Evolutionary conservation across 176 grass and related monocot species (phyloP).

Genomic region (Cocos nucifera): DNA sequence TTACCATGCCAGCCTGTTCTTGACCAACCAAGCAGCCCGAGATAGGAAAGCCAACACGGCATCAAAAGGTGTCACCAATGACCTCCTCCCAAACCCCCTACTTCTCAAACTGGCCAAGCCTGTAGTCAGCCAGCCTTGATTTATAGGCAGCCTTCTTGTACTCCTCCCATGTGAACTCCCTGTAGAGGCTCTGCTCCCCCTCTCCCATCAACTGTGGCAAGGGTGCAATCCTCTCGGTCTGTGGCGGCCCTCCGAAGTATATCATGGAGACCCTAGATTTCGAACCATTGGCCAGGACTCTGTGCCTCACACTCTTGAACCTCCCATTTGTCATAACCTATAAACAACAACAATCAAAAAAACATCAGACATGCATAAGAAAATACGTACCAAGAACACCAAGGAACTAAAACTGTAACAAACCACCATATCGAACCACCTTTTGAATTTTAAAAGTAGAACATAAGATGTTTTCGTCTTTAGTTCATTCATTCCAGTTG

Average conservation of each 20-base stretch:
- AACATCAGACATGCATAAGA: too few species aligned
- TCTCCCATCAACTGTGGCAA: slow-evolving; percentile 5
- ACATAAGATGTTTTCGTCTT: too few species aligned
- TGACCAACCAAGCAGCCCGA: too few species aligned
- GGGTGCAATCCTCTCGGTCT: background rate
- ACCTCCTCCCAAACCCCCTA: background rate
- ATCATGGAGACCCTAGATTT: slow-evolving; percentile 10
- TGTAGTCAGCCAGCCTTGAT: slow-evolving; percentile 5
- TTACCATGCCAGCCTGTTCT: too few species aligned
- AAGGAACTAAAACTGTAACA: too few species aligned
- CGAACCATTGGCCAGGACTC: slow-evolving; percentile 4
- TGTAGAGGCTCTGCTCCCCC: background rate
- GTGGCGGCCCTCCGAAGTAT: background rate
- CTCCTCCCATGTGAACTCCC: slow-evolving; percentile 9
- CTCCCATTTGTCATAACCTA: slow-evolving; percentile 17
- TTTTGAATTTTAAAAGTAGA: too few species aligned
- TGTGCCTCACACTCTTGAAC: slow-evolving; percentile 14
- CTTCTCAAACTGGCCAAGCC: slow-evolving; percentile 7
- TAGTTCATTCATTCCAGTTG: too few species aligned
- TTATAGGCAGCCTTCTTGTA: slow-evolving; percentile 9
- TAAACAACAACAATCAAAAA: too few species aligned
- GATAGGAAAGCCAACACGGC: background rate
- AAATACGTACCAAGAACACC: too few species aligned
- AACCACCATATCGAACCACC: too few species aligned
- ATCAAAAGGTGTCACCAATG: background rate